These are phyloP conservation scores for Boletus holoroseus DNA, from an alignment of 1,284 basidiomycete genomes.

Conservation along the genomic window DNA sequence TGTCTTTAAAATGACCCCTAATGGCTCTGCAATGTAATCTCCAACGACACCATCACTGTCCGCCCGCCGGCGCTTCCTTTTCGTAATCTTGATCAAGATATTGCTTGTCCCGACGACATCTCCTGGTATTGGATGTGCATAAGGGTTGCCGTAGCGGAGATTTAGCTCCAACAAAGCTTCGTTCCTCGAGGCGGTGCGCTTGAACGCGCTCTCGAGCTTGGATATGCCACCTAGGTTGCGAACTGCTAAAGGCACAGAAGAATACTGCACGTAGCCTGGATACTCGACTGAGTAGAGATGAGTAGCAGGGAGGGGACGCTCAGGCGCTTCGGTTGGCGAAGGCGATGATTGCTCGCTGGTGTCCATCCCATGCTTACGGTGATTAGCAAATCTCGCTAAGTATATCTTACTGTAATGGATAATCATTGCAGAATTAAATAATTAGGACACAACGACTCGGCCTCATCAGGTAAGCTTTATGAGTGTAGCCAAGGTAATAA, in stretches of 20 bases:
- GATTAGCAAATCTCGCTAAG: slow-evolving; percentile 10
- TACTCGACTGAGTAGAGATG: slow-evolving; percentile 83
- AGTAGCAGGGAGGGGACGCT: slow-evolving; percentile 50
- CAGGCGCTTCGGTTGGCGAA: slow-evolving; percentile 34
- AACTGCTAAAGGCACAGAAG: slow-evolving; percentile 62
- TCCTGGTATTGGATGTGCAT: slow-evolving; percentile 78
- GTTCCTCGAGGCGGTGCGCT: slow-evolving; percentile 50
- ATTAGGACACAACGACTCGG: background rate
- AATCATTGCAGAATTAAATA: background rate
- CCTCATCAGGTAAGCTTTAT: background rate
- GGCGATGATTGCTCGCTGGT: slow-evolving; percentile 8
- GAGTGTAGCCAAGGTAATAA: background rate
- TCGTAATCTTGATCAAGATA: slow-evolving; percentile 75
- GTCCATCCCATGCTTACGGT: slow-evolving; percentile 13
- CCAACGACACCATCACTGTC: slow-evolving; percentile 44
- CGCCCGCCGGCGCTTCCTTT: slow-evolving; percentile 51
- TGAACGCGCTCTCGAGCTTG: slow-evolving; percentile 71
- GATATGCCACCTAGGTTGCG: slow-evolving; percentile 62
- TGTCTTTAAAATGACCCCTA: slow-evolving; percentile 77
- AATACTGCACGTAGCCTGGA: slow-evolving; percentile 72
- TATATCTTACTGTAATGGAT: background rate
- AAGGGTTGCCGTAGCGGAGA: slow-evolving; percentile 66
- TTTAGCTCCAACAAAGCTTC: slow-evolving; percentile 69
- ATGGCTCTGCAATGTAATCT: slow-evolving; percentile 73
- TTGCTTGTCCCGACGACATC: slow-evolving; percentile 72